phyloP scores from a whole-genome alignment of 306 rosid species.

The Castanopsis chinensis region DNA sequence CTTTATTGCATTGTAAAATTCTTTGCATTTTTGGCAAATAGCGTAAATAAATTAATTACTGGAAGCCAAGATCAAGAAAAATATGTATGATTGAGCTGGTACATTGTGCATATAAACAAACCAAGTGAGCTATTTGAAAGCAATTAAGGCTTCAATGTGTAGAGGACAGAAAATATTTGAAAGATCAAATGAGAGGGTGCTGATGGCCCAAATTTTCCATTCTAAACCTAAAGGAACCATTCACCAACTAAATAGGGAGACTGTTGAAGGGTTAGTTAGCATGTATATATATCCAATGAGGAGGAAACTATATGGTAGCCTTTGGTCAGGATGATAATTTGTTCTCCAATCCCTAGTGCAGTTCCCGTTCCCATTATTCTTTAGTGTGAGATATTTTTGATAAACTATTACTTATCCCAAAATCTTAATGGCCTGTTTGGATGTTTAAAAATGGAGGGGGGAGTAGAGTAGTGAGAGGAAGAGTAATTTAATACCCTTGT shows the following conservation, averaged over 20 bases:
- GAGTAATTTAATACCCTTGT: too few species aligned
- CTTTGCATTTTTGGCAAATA: background rate
- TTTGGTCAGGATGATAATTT: background rate
- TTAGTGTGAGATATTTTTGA: too few species aligned
- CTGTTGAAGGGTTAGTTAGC: background rate
- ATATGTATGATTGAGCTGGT: background rate
- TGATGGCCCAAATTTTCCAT: background rate
- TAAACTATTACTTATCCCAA: too few species aligned
- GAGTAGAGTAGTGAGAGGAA: too few species aligned
- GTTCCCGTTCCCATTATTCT: background rate
- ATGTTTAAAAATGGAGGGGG: too few species aligned
- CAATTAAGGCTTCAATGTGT: background rate
- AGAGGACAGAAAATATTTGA: background rate
- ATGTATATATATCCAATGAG: too few species aligned
- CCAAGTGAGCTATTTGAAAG: background rate
- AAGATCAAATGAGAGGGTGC: background rate
- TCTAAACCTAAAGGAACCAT: background rate
- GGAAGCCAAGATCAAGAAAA: background rate
- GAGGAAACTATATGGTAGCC: background rate
- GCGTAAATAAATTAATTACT: background rate
- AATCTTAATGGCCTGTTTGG: too few species aligned
- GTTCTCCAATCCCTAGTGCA: background rate
- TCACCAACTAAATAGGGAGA: background rate
- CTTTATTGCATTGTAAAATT: background rate
- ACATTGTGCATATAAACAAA: background rate